phyloP scores from a whole-genome alignment of 1,284 basidiomycete genomes.

The Coniferiporia sulphurascens region DNA sequence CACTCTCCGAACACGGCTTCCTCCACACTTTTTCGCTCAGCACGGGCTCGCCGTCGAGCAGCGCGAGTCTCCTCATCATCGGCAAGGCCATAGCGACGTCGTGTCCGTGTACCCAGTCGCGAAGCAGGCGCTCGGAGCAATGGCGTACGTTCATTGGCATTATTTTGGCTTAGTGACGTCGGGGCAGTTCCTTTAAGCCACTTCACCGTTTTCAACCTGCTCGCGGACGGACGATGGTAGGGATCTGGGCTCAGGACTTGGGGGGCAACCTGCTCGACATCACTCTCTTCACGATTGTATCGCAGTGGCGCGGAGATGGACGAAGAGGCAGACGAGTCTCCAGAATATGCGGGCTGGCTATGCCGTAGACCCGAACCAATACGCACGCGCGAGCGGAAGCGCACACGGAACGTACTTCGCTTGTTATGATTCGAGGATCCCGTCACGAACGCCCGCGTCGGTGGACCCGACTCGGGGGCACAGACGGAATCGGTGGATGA shows the following conservation, averaged over 20 bases:
- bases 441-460: not conserved
- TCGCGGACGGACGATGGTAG: not conserved
- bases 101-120: conserved; percentile 9
- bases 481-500: not conserved
- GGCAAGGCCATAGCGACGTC: not conserved
- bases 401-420: conserved; percentile 32
- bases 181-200: not conserved
- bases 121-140: conserved; percentile 10
- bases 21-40: conserved; percentile 35
- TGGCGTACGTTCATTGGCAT: conserved; percentile 4
- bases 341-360: conserved; percentile 28
- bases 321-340: conserved; percentile 59
- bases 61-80: conserved; percentile 27
- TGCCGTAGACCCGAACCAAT: conserved; percentile 45
- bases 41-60: not conserved
- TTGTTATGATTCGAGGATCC: not conserved
- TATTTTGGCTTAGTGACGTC: not conserved
- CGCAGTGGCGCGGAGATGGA: conserved; percentile 70
- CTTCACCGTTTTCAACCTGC: not conserved
- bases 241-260: not conserved
- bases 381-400: conserved; percentile 51
- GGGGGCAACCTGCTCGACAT: conserved; percentile 35
- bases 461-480: not conserved
- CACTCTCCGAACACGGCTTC: conserved; percentile 54
- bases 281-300: conserved; percentile 44